phyloP scores from a whole-genome alignment of 2,329 filamentous ascomycete species.

The Fusarium sp. region DNA sequence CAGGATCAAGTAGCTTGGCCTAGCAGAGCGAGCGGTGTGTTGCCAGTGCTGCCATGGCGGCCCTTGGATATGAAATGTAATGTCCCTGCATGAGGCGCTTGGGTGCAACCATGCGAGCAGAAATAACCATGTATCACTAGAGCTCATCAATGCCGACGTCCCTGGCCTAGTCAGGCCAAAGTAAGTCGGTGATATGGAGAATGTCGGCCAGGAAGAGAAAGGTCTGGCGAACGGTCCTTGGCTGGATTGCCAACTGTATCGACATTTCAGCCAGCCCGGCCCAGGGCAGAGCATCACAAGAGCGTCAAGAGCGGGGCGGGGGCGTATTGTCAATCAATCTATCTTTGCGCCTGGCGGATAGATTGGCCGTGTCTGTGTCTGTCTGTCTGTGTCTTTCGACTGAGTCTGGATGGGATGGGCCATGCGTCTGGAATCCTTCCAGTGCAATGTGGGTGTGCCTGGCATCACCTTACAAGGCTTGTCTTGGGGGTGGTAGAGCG shows the following conservation, averaged over 20 bases:
- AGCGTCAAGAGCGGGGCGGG: constrained; percentile 21
- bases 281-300: constrained; percentile 15
- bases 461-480: constrained; percentile 17
- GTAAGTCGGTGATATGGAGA: constrained; percentile 2
- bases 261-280: constrained; percentile 36
- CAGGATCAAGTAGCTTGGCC: constrained; percentile 2
- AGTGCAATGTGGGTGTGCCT: constrained; percentile 13
- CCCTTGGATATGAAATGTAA: constrained; percentile 18
- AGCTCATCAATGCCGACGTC: constrained; percentile 4
- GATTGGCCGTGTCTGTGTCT: background rate
- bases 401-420: constrained; percentile 9
- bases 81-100: constrained; percentile 35
- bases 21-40: constrained; percentile 30
- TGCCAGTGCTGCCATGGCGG: constrained; percentile 9
- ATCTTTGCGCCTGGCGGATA: constrained; percentile 13
- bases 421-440: constrained; percentile 16
- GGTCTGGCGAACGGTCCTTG: constrained; percentile 10
- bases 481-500: background rate
- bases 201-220: constrained; percentile 5
- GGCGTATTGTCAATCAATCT: constrained; percentile 17
- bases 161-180: constrained; percentile 4
- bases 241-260: constrained; percentile 13
- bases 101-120: constrained; percentile 22
- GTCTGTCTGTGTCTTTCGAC: background rate
- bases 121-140: constrained; percentile 12